A percentile compares a stretch with the other conserved stretches of the same genome.
Evolutionary conservation across 2,329 filamentous ascomycete species (phyloP).

Genomic region (Clonostachys rosea): DNA sequence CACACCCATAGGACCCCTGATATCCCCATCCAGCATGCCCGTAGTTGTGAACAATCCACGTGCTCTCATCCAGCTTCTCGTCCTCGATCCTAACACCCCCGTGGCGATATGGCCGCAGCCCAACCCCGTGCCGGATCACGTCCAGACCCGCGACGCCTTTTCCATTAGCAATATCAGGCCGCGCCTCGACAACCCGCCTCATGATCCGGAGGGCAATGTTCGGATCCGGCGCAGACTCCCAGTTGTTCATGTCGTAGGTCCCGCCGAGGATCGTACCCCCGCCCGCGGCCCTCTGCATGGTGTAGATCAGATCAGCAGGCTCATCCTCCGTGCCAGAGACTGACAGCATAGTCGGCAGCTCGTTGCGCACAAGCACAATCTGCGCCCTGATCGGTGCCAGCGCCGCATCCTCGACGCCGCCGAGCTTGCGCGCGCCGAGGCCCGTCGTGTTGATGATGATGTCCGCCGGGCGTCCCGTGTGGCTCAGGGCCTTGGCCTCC

Average conservation of each 20-base stretch:
- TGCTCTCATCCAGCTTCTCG: conserved; percentile 42
- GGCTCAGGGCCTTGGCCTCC: conserved; percentile 52
- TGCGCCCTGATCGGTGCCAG: conserved; percentile 79
- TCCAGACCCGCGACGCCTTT: conserved; percentile 69
- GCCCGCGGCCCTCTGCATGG: conserved; percentile 75
- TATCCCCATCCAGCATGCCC: conserved; percentile 79
- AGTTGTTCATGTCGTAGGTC: conserved; percentile 73
- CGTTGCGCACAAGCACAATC: conserved; percentile 78
- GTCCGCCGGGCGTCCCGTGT: conserved; percentile 54
- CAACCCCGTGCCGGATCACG: conserved; percentile 77
- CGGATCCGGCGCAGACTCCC: conserved; percentile 74
- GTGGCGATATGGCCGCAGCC: conserved; percentile 69
- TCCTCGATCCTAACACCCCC: conserved; percentile 72
- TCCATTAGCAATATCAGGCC: conserved; percentile 59
- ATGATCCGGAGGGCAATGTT: conserved; percentile 81
- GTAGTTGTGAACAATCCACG: conserved; percentile 74
- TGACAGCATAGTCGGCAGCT: conserved; percentile 64
- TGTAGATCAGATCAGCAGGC: conserved; percentile 68
- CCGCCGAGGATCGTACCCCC: conserved; percentile 87
- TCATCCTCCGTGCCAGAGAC: conserved; percentile 72
- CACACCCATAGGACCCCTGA: conserved; percentile 65
- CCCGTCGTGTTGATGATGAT: conserved; percentile 89
- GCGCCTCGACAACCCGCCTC: conserved; percentile 64
- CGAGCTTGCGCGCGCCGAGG: conserved; percentile 67
- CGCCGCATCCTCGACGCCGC: conserved; percentile 72